These are phyloP conservation scores for Backusella liffmaniae DNA, from an alignment of 192 early-diverging fungal genomes.

Conservation along the genomic window DNA sequence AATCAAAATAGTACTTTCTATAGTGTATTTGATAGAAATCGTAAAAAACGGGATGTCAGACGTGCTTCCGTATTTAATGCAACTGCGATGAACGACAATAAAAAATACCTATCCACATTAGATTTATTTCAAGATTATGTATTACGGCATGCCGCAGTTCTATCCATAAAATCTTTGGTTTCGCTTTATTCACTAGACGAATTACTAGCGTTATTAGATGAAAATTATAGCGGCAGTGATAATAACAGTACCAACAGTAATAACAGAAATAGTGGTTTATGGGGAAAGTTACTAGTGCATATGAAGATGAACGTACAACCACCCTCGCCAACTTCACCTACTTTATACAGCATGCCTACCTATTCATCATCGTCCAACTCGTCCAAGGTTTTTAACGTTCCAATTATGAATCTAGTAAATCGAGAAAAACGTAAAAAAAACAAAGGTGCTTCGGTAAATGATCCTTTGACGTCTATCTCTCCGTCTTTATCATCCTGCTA, in stretches of 20 bases:
- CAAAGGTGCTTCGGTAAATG: background rate
- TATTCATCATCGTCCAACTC: background rate
- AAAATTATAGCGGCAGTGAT: constrained; percentile 47
- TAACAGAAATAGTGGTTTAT: background rate
- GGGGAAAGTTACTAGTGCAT: constrained; percentile 12
- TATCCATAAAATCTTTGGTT: constrained; percentile 63
- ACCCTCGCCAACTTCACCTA: background rate
- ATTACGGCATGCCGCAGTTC: constrained; percentile 78
- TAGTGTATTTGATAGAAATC: background rate
- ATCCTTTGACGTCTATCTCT: background rate
- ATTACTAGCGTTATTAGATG: constrained; percentile 71
- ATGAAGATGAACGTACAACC: background rate
- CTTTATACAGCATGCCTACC: background rate
- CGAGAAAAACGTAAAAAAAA: background rate
- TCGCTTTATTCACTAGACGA: constrained; percentile 70
- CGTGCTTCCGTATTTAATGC: background rate
- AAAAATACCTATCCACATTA: constrained; percentile 58
- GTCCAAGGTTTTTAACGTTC: constrained; percentile 6
- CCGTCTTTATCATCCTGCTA: constrained; percentile 37
- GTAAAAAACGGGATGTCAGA: background rate
- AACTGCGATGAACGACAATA: background rate
- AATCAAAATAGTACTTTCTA: background rate
- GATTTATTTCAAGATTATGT: constrained; percentile 74
- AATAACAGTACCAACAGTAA: background rate
- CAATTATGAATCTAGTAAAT: background rate